Evolutionary conservation across 1,139 yeast genomes (phyloP), one percentile per base, ranked within the genome.

Genomic region (Yamadazyma conglobata): DNA sequence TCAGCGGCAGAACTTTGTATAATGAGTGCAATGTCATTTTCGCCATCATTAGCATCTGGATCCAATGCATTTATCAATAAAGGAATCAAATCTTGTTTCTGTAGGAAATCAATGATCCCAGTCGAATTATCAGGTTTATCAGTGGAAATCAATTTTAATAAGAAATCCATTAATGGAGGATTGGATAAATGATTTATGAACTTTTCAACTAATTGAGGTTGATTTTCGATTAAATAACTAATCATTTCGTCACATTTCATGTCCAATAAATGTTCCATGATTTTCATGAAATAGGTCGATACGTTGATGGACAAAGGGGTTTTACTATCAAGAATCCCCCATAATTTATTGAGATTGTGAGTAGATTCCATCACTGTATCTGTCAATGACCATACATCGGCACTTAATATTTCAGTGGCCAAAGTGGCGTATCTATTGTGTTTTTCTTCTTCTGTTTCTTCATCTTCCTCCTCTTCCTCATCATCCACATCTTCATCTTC

Each of bases 381-480:
- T 4, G 96, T 85, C 22, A 93, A 69, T 4, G 95, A 84, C 96
- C 96, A 91, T 6, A 88, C 93, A 51, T 91, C 97, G 4, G 94
- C 88, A 34, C 91, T 78, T 25, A 91, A 66, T 25, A 91, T 82
- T 52, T 93, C 98, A 2, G 96, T 86, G 4, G 96, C 91, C 40
- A 89, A 73, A 32, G 88, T 83, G 4, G 96, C 93, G 47, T 87
- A 71, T 43, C 89, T 71, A 11, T 75, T 67, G 35, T 75, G 76
- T 13, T 60, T 65, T 43, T 80, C 85, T 32, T 74, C 78, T 9
- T 53, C 57, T 6, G 67, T 56, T 44, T 66, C 72, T 8, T 44
- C 48, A 10, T 48, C 57, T 4, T 54, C 55, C 2, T 53, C 56
- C n/a, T 51, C 54, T 2, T 47, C 52, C 2, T 45, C 52, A 10